Evolutionary conservation across 2,329 filamentous ascomycete species (phyloP).

Genomic region (Pochonia chlamydosporia): DNA sequence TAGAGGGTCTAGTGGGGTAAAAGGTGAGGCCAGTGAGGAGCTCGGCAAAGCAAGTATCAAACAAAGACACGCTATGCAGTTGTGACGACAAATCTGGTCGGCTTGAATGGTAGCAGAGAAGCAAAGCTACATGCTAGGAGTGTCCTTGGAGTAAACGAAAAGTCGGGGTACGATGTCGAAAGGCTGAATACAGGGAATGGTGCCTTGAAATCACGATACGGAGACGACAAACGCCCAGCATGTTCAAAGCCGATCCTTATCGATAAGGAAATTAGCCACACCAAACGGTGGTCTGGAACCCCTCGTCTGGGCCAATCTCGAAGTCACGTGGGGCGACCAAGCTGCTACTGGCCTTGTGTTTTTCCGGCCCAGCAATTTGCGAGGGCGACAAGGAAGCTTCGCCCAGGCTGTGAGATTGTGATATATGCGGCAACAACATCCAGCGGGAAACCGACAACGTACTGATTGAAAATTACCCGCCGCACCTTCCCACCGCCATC

Average conservation of each 20-base stretch:
- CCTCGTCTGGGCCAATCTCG: no score
- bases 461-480: neutral
- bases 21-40: neutral
- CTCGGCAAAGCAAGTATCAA: neutral
- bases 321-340: neutral
- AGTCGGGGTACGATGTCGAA: neutral
- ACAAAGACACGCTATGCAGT: no score
- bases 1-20: neutral
- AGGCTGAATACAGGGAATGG: neutral
- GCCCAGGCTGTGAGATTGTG: neutral
- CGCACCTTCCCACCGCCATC: slow-evolving; percentile 33
- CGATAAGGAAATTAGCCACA: slow-evolving; percentile 1
- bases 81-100: no score
- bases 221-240: neutral
- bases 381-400: neutral
- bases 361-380: neutral
- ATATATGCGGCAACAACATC: neutral
- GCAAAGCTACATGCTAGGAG: neutral
- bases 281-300: neutral
- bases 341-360: neutral
- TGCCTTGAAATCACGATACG: neutral
- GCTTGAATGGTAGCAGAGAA: no score
- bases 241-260: neutral
- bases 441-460: neutral
- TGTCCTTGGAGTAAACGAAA: neutral